These are phyloP conservation scores for Henckelia pumila DNA, from an alignment of 257 asterid genomes.

Conservation along the genomic window DNA sequence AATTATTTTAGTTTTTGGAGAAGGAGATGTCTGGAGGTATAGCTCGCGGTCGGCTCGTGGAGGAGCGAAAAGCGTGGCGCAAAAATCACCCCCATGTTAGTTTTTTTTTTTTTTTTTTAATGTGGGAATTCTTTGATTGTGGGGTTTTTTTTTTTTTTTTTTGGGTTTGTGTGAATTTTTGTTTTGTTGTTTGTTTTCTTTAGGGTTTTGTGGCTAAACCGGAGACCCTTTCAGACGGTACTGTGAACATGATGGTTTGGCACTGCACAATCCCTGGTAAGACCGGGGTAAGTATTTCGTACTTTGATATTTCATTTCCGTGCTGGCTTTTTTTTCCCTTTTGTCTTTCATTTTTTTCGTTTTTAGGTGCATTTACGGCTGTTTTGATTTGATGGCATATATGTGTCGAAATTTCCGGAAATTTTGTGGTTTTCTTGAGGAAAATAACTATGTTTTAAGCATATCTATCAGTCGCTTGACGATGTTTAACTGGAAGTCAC, in stretches of 20 bases:
- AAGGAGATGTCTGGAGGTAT: constrained; percentile 56
- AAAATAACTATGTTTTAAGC: background rate
- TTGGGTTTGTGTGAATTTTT: constrained; percentile 12
- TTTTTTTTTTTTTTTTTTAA: background rate
- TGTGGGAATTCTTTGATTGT: background rate
- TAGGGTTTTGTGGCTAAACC: constrained; percentile 81
- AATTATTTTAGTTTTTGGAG: background rate
- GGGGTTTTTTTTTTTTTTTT: background rate
- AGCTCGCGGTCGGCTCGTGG: constrained; percentile 53
- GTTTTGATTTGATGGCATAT: background rate
- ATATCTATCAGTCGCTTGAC: background rate
- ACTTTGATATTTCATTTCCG: background rate
- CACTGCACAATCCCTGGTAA: constrained; percentile 72
- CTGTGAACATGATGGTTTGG: constrained; percentile 70
- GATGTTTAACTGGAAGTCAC: background rate
- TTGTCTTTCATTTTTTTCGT: background rate
- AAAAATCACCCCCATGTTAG: constrained; percentile 55
- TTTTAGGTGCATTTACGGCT: background rate
- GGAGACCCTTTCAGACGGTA: constrained; percentile 56
- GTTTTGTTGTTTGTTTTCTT: no score
- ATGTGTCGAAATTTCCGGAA: background rate
- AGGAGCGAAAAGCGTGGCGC: constrained; percentile 57
- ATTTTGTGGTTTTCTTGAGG: background rate
- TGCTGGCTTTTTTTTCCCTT: no score
- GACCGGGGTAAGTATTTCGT: constrained; percentile 48